Evolutionary conservation across 2,329 filamentous ascomycete species (phyloP), one percentile per base, ranked within the genome.

Genomic region (Sphaceloma murrayae): DNA sequence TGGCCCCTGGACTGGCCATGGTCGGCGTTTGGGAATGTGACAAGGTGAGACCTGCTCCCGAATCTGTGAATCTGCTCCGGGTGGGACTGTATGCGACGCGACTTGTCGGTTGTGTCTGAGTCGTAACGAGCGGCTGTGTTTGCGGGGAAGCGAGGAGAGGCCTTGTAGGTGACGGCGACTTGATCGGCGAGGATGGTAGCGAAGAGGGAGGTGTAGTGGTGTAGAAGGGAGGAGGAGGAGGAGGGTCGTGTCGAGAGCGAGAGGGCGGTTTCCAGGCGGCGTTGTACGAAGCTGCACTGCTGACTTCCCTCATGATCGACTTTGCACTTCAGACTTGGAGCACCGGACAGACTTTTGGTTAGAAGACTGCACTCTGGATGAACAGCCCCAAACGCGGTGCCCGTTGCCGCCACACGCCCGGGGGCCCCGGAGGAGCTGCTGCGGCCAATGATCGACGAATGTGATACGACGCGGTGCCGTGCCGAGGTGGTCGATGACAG

Each of bases 271-370:
- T 40, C 36, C 36, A 40, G 36, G 24, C 13, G 26, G 42, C 31
- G 31, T 45, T 45, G 42, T 45, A 45, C 7, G 31, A 17, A n/a
- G 42, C 31, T 26, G 42, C 42, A 34, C 29, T 45, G 42, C 42
- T 45, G 42, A 45, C 42, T 17, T 45, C 42, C 14, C 42, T 32
- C 42, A 45, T 45, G 27, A 16, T 40, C 17, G 30, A 26, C 30
- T 26, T 29, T 22, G 36, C 36, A 29, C 36, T 13, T 22, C 36
- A 19, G 33, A 18, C 18, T 18, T 36, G 7, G 6, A 16, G 27
- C 10, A 18, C 19, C 22, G 27, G 19, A n/a, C n/a, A 29, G 14
- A 27, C 22, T 27, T 40, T n/a, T n/a, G n/a, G n/a, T n/a, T n/a
- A n/a, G n/a, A n/a, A n/a, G n/a, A n/a, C n/a, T n/a, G n/a, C n/a